Conservation (phyloP, 768 basidiomycete genomes). For the Saitozyma sp. region DNA sequence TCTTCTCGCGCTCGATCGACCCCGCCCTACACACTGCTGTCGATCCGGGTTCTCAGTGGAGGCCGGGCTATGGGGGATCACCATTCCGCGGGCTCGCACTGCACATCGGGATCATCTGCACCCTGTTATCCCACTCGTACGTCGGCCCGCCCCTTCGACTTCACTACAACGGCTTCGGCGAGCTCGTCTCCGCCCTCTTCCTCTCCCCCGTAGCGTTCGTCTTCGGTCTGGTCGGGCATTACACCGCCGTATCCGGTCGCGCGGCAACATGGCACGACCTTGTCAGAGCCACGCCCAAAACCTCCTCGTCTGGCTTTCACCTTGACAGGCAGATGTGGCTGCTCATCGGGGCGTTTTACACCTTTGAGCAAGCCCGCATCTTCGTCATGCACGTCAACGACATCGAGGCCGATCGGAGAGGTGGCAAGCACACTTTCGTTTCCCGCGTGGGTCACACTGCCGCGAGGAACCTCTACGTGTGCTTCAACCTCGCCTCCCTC, state of each 20-base stretch:
- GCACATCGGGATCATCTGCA: slow-evolving; percentile 23
- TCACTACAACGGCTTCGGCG: slow-evolving; percentile 31
- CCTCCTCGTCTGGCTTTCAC: slow-evolving; percentile 8
- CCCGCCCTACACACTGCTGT: slow-evolving; percentile 9
- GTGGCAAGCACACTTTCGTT: slow-evolving; percentile 25
- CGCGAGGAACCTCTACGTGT: slow-evolving; percentile 22
- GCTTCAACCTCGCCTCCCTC: slow-evolving; percentile 14
- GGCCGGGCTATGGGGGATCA: background rate
- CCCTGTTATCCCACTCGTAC: slow-evolving; percentile 28
- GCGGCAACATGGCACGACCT: slow-evolving; percentile 8
- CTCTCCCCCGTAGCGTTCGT: slow-evolving; percentile 23
- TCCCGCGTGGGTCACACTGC: slow-evolving; percentile 17
- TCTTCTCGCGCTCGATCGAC: slow-evolving; percentile 15
- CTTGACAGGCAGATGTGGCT: slow-evolving; percentile 22
- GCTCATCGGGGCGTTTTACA: slow-evolving; percentile 23
- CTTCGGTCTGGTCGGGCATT: slow-evolving; percentile 32
- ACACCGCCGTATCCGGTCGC: slow-evolving; percentile 24
- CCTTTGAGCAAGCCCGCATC: slow-evolving; percentile 32
- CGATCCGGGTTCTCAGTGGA: background rate
- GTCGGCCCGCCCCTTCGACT: slow-evolving; percentile 32
- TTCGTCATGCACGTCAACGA: slow-evolving; percentile 39
- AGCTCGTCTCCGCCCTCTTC: slow-evolving; percentile 25
- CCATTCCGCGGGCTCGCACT: slow-evolving; percentile 30
- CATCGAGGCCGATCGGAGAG: slow-evolving; percentile 29
- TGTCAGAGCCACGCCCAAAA: background rate